These are phyloP conservation scores for Populus hybrid DNA, from an alignment of 441 rosid genomes.

Conservation along the genomic window DNA sequence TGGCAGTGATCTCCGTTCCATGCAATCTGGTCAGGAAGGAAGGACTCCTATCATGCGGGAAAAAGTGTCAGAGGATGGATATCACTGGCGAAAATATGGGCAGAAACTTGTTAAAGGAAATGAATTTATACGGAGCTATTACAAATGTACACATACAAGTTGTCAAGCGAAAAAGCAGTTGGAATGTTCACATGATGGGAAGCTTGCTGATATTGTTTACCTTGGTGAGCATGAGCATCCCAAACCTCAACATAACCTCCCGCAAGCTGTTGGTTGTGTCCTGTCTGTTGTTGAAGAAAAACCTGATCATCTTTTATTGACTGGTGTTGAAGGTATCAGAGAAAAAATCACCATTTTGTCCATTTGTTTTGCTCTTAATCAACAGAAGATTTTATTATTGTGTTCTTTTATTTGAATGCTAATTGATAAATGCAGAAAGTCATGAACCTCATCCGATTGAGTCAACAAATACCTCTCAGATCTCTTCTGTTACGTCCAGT, in stretches of 20 bases:
- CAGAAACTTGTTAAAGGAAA: conserved; percentile 88
- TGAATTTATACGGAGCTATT: conserved; percentile 85
- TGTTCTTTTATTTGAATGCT: conserved; percentile 35
- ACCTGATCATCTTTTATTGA: conserved; percentile 32
- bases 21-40: conserved; percentile 52
- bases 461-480: conserved; percentile 33
- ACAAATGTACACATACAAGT: conserved; percentile 74
- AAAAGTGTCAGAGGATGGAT: conserved; percentile 77
- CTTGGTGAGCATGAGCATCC: conserved; percentile 82
- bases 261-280: conserved; percentile 39
- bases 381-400: conserved; percentile 10
- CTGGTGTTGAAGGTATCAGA: conserved; percentile 46
- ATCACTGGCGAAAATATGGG: conserved; percentile 89
- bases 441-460: conserved; percentile 34
- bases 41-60: conserved; percentile 54
- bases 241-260: conserved; percentile 42
- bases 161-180: conserved; percentile 85
- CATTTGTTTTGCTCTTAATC: conserved; percentile 1
- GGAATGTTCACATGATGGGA: conserved; percentile 67
- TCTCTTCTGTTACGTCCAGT: conserved; percentile 30
- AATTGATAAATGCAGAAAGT: conserved; percentile 38
- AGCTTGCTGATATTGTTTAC: conserved; percentile 53
- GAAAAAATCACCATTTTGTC: conserved; percentile 5
- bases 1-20: conserved; percentile 24
- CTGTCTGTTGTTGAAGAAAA: conserved; percentile 49